Evolutionary conservation across 108 stramenopile genomes (phyloP).

Genomic region (Stephanodiscus minutulus): DNA sequence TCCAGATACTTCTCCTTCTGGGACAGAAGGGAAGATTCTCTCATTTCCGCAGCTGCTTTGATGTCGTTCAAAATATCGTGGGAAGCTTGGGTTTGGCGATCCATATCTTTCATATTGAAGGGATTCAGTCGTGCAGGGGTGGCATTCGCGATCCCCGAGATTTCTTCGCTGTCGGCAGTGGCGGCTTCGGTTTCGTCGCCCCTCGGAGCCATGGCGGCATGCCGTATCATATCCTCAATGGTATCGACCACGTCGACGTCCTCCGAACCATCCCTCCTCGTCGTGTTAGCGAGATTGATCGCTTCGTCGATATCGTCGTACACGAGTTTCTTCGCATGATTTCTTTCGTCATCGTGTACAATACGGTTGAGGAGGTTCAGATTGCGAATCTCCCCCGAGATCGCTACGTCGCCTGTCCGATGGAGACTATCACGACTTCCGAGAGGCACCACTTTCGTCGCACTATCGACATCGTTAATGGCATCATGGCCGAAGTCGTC

Average conservation of each 20-base stretch:
- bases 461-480: background rate
- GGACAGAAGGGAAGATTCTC: background rate
- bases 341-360: background rate
- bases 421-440: background rate
- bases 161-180: background rate
- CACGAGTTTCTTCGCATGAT: background rate
- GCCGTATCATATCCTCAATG: background rate
- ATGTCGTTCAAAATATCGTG: conserved; percentile 2
- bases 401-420: background rate
- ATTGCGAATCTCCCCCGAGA: background rate
- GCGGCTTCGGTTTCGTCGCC: background rate
- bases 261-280: background rate
- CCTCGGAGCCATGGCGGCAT: background rate
- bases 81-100: background rate
- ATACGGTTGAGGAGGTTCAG: background rate
- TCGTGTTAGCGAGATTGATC: background rate
- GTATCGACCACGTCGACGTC: background rate
- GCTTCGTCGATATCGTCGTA: background rate
- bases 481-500: background rate
- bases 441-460: background rate
- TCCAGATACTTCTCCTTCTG: background rate
- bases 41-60: background rate
- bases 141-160: background rate
- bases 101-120: background rate
- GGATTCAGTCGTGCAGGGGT: background rate